These are phyloP conservation scores for Eremochloa ophiuroides DNA, from an alignment of 176 grass and related monocot genomes.

Conservation along the genomic window DNA sequence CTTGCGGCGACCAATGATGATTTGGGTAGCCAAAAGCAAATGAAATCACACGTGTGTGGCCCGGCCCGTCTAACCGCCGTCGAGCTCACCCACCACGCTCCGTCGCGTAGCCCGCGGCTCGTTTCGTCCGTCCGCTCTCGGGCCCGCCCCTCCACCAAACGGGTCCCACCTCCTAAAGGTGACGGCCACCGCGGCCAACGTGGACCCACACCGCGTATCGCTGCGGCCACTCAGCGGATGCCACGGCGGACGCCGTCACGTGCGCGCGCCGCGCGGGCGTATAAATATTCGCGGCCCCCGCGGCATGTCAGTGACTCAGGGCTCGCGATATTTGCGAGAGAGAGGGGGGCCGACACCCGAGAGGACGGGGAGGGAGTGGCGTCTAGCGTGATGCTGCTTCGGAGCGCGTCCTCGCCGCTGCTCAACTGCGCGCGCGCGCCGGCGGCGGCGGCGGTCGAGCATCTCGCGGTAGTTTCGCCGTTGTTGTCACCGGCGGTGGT, in stretches of 20 bases:
- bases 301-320: background rate
- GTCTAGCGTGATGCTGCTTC: conserved; percentile 27
- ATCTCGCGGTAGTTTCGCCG: background rate
- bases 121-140: conserved; percentile 30
- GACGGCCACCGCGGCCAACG: background rate
- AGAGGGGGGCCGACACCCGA: background rate
- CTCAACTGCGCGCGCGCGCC: conserved; percentile 27
- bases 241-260: conserved; percentile 2
- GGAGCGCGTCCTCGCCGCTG: conserved; percentile 49
- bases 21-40: background rate
- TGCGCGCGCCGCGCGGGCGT: background rate
- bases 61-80: background rate
- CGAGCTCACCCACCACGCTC: background rate
- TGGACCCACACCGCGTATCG: background rate
- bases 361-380: background rate
- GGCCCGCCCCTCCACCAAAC: background rate
- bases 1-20: background rate
- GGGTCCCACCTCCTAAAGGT: background rate
- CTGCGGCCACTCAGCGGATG: background rate
- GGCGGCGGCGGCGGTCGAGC: background rate
- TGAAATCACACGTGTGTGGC: no score
- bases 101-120: conserved; percentile 15
- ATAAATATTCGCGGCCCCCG: conserved; percentile 11
- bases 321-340: background rate
- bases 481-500: background rate